Evolutionary conservation across 768 basidiomycete species (phyloP).

Genomic region (Auricularia auricula-judae): DNA sequence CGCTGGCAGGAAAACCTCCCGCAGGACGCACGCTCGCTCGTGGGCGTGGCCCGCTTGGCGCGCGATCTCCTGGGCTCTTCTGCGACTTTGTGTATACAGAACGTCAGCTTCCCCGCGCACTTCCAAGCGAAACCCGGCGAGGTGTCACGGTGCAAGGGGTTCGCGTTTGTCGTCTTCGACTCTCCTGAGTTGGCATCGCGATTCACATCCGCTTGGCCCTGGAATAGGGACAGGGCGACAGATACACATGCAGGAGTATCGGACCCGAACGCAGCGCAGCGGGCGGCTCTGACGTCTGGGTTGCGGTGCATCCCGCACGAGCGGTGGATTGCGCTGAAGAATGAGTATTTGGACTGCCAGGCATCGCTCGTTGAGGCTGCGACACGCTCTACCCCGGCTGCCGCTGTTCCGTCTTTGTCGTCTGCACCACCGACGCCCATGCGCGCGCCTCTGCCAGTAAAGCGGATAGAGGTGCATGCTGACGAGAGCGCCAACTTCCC

Average conservation of each 20-base stretch:
- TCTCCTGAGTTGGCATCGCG: conserved; percentile 26
- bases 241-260: background rate
- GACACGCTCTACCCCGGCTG: background rate
- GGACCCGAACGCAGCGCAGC: conserved; percentile 3
- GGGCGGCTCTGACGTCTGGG: conserved; percentile 33
- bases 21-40: conserved; percentile 34
- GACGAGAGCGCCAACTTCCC: conserved; percentile 31
- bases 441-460: too few species aligned
- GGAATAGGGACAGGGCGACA: conserved; percentile 24
- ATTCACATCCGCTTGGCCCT: conserved; percentile 49
- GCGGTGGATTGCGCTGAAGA: conserved; percentile 52
- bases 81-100: conserved; percentile 30
- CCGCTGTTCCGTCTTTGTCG: too few species aligned
- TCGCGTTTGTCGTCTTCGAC: conserved; percentile 56
- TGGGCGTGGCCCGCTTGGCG: conserved; percentile 39
- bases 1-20: conserved; percentile 60
- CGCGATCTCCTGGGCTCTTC: conserved; percentile 21
- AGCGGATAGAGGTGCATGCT: too few species aligned
- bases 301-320: conserved; percentile 45
- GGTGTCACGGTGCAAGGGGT: conserved; percentile 56
- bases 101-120: conserved; percentile 48
- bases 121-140: conserved; percentile 48
- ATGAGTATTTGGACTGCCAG: conserved; percentile 60
- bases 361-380: conserved; percentile 38
- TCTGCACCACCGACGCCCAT: too few species aligned